Base-by-base conservation (phyloP, 305 asterid genomes). In the Euphrasia arctica region DNA sequence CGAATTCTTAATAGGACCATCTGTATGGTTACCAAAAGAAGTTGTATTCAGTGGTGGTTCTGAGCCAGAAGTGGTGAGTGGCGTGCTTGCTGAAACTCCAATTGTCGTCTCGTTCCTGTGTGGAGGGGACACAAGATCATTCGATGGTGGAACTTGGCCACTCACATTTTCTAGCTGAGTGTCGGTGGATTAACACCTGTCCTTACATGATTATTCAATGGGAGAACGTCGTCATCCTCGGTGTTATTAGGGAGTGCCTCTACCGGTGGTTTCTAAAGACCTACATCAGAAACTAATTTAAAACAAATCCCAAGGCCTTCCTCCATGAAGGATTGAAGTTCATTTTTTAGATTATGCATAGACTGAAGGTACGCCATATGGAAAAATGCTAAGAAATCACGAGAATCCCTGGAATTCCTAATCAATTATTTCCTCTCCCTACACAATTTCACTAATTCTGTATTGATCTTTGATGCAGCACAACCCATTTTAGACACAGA, bases 391-490 rank as follows among this genome's bases (percentile, higher is more conserved):
- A 69, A 54, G 56, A 58, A 54, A 51, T 56, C 1, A 36, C 43
- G 27, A 41, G 56, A 61, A 69, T 69, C 68, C 68, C 68, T 62
- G 63, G 73, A 58, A 29, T 48, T 68, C 63, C 54, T 62, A 54
- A 62, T 45, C 55, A 69, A 47, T 13, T 69, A 29, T 62, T 62
- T 54, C 25, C 58, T 54, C 28, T 62, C 68, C 56, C 56, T 61
- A 31, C 63, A 62, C 27, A 61, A 62, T 54, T 54, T 54, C 36
- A 54, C 59, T 54, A 54, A 25, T 22, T 54, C 59, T 22, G 36
- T 18, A 9, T 54, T 4, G 27, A 10, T 27, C 36, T 54, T 54
- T 54, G 59, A 54, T 9, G 29, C 36, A 8, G 14, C 36, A 54
- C 59, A 22, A 22, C 36, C 59, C 59, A 54, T 54, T 31, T 54